Conservation (phyloP, 139 green algal species). For the Asterochloris sp. region DNA sequence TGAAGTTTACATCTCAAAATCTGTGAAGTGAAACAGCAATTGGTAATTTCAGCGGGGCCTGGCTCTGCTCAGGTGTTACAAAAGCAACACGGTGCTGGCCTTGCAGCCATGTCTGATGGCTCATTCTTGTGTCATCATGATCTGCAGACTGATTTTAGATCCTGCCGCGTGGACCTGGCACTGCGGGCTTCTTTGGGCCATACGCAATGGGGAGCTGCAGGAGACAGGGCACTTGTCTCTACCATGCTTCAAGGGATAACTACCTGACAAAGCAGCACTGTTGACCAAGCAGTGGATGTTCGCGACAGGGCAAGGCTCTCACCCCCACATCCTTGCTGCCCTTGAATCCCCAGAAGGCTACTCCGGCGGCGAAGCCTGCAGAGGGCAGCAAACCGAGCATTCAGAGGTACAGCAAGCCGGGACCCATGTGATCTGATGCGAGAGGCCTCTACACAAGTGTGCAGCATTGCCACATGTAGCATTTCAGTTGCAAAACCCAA, state of each 20-base stretch:
- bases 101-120: no score
- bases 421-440: background rate
- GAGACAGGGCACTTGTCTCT: background rate
- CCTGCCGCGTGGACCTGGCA: constrained; percentile 44
- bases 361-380: no score
- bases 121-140: background rate
- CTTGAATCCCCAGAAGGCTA: no score
- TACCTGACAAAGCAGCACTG: background rate
- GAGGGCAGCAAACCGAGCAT: background rate
- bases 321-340: no score
- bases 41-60: no score
- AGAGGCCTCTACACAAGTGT: background rate
- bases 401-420: background rate
- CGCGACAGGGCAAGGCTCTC: no score
- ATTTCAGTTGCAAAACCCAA: background rate
- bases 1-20: no score
- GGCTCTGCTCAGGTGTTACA: no score
- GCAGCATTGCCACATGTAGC: no score
- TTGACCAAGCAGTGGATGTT: no score
- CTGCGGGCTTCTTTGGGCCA: constrained; percentile 65
- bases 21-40: no score
- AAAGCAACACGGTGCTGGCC: no score
- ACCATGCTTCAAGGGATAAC: background rate
- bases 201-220: constrained; percentile 84
- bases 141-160: constrained; percentile 20